Percentiles rank a stretch among this genome's conserved stretches.
phyloP scores from a whole-genome alignment of 495 filamentous ascomycete species.

The Baudoinia panamericana region DNA sequence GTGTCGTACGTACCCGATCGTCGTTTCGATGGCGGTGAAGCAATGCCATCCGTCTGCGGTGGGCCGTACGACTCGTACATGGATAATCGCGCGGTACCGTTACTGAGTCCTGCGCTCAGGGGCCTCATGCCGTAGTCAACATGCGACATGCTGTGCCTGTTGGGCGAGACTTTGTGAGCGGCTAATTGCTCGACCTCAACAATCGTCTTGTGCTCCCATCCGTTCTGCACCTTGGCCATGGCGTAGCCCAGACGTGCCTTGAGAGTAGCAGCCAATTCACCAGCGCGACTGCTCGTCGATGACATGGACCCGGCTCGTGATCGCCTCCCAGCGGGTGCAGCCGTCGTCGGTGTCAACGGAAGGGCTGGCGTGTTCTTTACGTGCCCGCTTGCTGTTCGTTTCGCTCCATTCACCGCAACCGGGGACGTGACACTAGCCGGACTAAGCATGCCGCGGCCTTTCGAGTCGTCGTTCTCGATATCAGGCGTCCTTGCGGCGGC shows the following conservation, averaged over 20 bases:
- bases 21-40: constrained; percentile 11
- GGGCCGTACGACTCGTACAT: constrained; percentile 9
- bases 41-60: not conserved
- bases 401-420: constrained; percentile 14
- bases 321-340: not conserved
- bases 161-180: constrained; percentile 46
- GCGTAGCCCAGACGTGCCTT: constrained; percentile 73
- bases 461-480: not conserved
- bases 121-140: constrained; percentile 10
- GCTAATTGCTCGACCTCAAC: constrained; percentile 57
- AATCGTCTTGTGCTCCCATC: constrained; percentile 57
- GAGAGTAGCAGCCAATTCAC: constrained; percentile 61
- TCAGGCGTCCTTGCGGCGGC: constrained; percentile 7
- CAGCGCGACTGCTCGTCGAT: constrained; percentile 16
- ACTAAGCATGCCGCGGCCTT: no score
- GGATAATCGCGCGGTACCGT: constrained; percentile 10
- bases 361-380: constrained; percentile 19
- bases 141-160: constrained; percentile 22
- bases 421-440: constrained; percentile 12
- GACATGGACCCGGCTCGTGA: constrained; percentile 11
- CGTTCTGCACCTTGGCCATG: constrained; percentile 79
- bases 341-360: constrained; percentile 6
- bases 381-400: constrained; percentile 22
- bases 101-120: constrained; percentile 10
- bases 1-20: constrained; percentile 7